phyloP scores from a whole-genome alignment of 352 stramenopile genomes.

The Globisporangium takayamanum region DNA sequence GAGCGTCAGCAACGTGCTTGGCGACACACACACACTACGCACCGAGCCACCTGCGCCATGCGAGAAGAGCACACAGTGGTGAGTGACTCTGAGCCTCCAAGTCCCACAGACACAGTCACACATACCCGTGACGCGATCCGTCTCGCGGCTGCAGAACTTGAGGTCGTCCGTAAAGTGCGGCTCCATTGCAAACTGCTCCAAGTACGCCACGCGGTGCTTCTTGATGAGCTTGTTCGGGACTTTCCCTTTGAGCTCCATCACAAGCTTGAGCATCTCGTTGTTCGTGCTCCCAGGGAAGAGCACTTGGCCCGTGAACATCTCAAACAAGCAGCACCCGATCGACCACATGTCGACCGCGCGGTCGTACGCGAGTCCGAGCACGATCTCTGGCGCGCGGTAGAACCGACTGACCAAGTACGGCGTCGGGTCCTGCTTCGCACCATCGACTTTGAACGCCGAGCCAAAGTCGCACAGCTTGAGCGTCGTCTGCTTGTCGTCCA shows the following conservation, averaged over 20 bases:
- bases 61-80: neutral
- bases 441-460: slow-evolving; percentile 90
- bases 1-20: neutral
- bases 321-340: slow-evolving; percentile 94
- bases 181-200: slow-evolving; percentile 82
- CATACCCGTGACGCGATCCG: slow-evolving; percentile 71
- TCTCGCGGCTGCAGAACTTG: slow-evolving; percentile 80
- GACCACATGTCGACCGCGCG: slow-evolving; percentile 97
- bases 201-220: slow-evolving; percentile 67
- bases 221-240: slow-evolving; percentile 84
- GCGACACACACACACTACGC: too few species aligned
- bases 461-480: slow-evolving; percentile 98
- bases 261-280: slow-evolving; percentile 96
- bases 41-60: neutral
- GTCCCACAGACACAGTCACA: slow-evolving; percentile 1
- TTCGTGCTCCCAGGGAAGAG: slow-evolving; percentile 96
- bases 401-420: slow-evolving; percentile 99
- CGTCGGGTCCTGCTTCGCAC: slow-evolving; percentile 91
- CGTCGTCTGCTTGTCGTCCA: slow-evolving; percentile 93
- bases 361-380: slow-evolving; percentile 90
- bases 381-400: slow-evolving; percentile 96
- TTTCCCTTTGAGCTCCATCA: slow-evolving; percentile 95
- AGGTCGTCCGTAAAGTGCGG: slow-evolving; percentile 84
- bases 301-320: slow-evolving; percentile 97
- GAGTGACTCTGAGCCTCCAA: neutral